Base-by-base conservation (phyloP, 2,329 filamentous ascomycete genomes). In the Aspergillus ochraceoroseus region DNA sequence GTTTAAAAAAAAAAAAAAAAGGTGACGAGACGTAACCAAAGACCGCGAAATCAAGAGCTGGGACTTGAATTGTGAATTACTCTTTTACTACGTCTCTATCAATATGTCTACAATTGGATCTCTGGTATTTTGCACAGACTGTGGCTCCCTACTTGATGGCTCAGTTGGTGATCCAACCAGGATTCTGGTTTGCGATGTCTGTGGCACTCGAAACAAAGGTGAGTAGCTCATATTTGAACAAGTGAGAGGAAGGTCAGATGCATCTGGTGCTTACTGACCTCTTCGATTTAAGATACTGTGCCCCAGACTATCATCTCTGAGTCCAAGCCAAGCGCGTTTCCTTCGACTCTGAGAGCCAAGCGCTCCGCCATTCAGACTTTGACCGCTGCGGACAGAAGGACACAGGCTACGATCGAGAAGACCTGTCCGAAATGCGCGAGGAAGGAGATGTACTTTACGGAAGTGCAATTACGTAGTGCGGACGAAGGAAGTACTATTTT, bases 401-500 rank as follows among this genome's bases (percentile, higher is more conserved):
- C 82, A 28, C 84, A 84, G 59, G 84, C 81, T 35, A 73, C 74
- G 17, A 85, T 77, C 53, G 70, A 77, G 45, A 74, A 83, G 62
- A 80, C 75, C 30, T 96, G 92, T 62, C 77, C 83, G 31, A 82
- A 87, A 57, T 96, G 92, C 63, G 87, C 83, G 11, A 74, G 80
- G 38, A 81, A 80, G 38, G 83, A 94, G 61, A 87, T 96, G 65
- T 84, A 81, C 54, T 96, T 83, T 63, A 85, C 87, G 34, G 84
- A 84, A 2, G 79, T 87, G 46, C 92, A 98, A 64, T 70, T 95
- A 56, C 83, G 90, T 54, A 82, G 88, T 72, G 92, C 90, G 39
- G 92, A 98, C 64, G 90, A 96, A 78, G 92, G 92, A 46, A 87
- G 83, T 51, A 95, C 90, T 0, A 79, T 95, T 39, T 94, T 95